phyloP scores from a whole-genome alignment of 1,139 yeast genomes.

The Kurtzmaniella natalensis region DNA sequence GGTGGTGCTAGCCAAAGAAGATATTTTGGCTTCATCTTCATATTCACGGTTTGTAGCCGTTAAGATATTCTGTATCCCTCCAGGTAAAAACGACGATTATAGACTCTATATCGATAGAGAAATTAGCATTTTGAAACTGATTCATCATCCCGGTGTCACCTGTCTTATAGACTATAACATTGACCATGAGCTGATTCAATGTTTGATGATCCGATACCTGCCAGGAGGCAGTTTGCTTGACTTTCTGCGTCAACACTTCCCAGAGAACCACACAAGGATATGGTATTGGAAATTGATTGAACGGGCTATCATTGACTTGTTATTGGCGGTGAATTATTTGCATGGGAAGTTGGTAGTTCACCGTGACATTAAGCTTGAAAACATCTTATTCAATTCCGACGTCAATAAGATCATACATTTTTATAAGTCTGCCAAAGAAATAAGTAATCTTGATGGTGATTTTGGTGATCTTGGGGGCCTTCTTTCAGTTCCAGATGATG shows the following conservation, averaged over 20 bases:
- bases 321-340: conserved; percentile 66
- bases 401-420: too few relatives aligned
- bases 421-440: too few relatives aligned
- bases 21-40: conserved; percentile 11
- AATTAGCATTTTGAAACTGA: conserved; percentile 53
- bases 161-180: conserved; percentile 32
- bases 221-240: conserved; percentile 81
- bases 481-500: too few relatives aligned
- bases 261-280: conserved; percentile 21
- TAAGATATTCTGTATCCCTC: conserved; percentile 37
- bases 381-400: conserved; percentile 52
- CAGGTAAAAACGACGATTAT: conserved; percentile 33
- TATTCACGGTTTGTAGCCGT: conserved; percentile 26
- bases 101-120: conserved; percentile 76
- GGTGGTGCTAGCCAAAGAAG: conserved; percentile 42
- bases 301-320: conserved; percentile 65
- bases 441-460: conserved; percentile 13
- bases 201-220: conserved; percentile 71
- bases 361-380: conserved; percentile 85
- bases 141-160: conserved; percentile 41
- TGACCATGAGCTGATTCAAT: conserved; percentile 24
- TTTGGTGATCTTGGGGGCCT: conserved; percentile 12
- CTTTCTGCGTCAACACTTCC: conserved; percentile 43
- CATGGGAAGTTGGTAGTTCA: conserved; percentile 70
- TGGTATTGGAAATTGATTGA: conserved; percentile 45